Conservation (phyloP, 1,284 basidiomycete genomes). For the Apiotrichum mycotoxinovorans region DNA sequence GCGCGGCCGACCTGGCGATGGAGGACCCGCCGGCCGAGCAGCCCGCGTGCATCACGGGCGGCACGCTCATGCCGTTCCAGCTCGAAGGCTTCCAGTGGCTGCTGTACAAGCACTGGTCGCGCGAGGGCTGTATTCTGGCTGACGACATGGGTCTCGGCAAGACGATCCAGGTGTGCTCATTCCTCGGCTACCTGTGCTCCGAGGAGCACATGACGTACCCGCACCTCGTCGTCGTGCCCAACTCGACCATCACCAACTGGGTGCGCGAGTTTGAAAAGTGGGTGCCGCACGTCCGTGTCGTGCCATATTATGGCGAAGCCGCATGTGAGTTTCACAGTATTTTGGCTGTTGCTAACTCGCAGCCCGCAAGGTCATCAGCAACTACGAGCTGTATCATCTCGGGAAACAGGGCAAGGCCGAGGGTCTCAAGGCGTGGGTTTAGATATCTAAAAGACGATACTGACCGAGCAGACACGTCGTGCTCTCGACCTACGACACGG, state of each 20-base stretch:
- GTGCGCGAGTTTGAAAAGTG: conserved; percentile 81
- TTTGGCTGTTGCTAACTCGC: conserved; percentile 46
- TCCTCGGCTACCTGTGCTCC: conserved; percentile 70
- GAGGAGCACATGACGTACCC: conserved; percentile 62
- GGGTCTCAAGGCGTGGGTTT: conserved; percentile 47
- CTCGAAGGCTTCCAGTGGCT: conserved; percentile 92
- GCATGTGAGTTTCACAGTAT: conserved; percentile 26
- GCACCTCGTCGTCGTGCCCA: conserved; percentile 85
- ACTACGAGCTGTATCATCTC: conserved; percentile 74
- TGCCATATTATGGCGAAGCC: conserved; percentile 57
- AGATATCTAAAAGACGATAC: neutral
- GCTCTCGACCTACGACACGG: conserved; percentile 81
- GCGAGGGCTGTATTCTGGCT: conserved; percentile 86
- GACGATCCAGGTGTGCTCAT: conserved; percentile 77
- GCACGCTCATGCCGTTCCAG: conserved; percentile 74
- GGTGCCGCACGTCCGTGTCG: conserved; percentile 61
- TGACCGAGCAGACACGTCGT: conserved; percentile 61
- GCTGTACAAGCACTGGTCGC: conserved; percentile 79
- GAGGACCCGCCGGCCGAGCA: conserved; percentile 45
- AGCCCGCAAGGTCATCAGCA: conserved; percentile 73
- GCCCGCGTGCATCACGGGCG: conserved; percentile 51
- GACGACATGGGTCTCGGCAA: conserved; percentile 90
- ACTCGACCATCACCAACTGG: conserved; percentile 59
- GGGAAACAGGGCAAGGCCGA: conserved; percentile 35
- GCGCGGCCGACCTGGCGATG: conserved; percentile 19